Base-by-base conservation (phyloP, 2,329 filamentous ascomycete genomes). In the Arthroderma sp. region DNA sequence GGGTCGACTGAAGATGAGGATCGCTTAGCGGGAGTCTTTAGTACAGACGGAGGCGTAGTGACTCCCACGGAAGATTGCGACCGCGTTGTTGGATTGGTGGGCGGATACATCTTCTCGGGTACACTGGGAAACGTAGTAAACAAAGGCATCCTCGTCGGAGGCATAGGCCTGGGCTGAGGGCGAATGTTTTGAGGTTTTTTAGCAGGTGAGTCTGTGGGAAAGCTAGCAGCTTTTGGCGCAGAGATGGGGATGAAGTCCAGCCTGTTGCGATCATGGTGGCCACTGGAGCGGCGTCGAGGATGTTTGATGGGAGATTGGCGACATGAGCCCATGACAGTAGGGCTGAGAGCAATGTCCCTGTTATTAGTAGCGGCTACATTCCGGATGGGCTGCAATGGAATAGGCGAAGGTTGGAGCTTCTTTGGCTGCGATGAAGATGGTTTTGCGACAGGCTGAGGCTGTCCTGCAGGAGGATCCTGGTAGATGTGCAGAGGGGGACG, bases 231-330 rank as follows among this genome's bases (percentile, higher is more conserved):
- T 43, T 58, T 54, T 39, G 69, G 68, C 38, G 68, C 64, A 49
- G 63, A 66, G 42, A 78, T 73, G 58, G 82, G 80, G 51, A 91
- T 69, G 56, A 76, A 62, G 71, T 72, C 55, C 70, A 73, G 53
- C 80, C 73, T 51, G 10, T 36, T 43, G 32, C 37, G 33, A 22
- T 32, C 41, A 34, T 34, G 28, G 41, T 43, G 41, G 40, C 30
- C 74, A 46, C 71, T 74, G 36, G 66, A 66, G 54, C 68, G 68
- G 53, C 70, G 69, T 45, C 65, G 63, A 22, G 15, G 15, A 31
- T 72, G 65, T 66, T 91, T 93, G 56, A 74, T 75, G 7, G 84
- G 86, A 44, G 85, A 93, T 66, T 54, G 68, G 61, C 48, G 70
- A 58, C 53, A 58, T 53, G 52, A 64, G 58, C 49, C 63, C 48